Evolutionary conservation across 164 flowering plant genomes (phyloP).

Genomic region (Tetrastigma voinierianum): DNA sequence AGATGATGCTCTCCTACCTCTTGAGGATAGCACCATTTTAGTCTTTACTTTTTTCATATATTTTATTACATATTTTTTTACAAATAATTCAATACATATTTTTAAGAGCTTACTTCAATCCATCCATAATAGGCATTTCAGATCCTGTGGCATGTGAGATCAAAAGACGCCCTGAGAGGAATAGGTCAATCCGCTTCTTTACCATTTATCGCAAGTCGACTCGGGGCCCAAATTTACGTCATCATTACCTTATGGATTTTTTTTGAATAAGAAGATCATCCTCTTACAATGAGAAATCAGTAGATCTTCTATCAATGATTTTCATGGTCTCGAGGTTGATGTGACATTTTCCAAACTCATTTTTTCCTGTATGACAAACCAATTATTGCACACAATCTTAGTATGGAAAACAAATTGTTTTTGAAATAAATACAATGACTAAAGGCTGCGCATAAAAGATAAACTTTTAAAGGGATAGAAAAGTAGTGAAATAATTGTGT

Average conservation of each 20-base stretch:
- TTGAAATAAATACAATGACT: too few relatives aligned
- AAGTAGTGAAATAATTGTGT: too few relatives aligned
- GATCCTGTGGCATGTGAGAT: slow-evolving; percentile 37
- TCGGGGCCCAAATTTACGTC: slow-evolving; percentile 10
- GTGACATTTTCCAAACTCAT: neutral
- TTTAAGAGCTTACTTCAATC: slow-evolving; percentile 23
- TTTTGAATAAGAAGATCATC: slow-evolving; percentile 19
- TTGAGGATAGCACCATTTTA: too few relatives aligned
- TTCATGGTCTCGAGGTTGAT: too few relatives aligned
- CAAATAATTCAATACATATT: neutral
- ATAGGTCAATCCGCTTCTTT: slow-evolving; percentile 28
- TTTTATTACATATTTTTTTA: neutral
- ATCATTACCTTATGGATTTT: slow-evolving; percentile 24
- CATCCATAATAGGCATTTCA: slow-evolving; percentile 45
- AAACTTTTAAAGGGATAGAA: too few relatives aligned
- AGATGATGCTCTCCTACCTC: too few relatives aligned
- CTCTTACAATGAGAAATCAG: slow-evolving; percentile 19
- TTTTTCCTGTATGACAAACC: neutral
- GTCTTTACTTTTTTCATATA: neutral
- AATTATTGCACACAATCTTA: too few relatives aligned
- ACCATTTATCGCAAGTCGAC: slow-evolving; percentile 27
- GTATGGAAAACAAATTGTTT: too few relatives aligned
- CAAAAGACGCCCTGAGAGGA: slow-evolving; percentile 15
- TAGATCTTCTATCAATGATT: too few relatives aligned
- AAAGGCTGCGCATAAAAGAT: too few relatives aligned